These are phyloP conservation scores for Chytriomyces sp. DNA, from an alignment of 192 early-diverging fungal genomes.

Conservation along the genomic window DNA sequence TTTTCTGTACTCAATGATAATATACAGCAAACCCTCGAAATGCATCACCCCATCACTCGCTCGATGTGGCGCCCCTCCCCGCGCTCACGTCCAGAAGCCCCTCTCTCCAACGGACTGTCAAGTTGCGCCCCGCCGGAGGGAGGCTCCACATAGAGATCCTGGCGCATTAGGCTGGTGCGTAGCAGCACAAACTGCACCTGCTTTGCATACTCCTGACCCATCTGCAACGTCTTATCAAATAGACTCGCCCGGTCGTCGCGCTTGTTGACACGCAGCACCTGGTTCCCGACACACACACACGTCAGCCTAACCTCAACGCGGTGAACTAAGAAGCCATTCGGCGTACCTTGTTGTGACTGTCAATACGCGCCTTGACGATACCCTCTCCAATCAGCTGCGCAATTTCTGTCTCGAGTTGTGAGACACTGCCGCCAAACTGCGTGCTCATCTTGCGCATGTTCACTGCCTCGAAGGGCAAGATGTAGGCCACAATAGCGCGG, in stretches of 20 bases:
- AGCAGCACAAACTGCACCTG: constrained; percentile 63
- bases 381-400: constrained; percentile 70
- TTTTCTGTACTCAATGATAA: too few species aligned
- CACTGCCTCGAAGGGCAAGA: constrained; percentile 75
- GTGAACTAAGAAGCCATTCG: not conserved
- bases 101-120: too few species aligned
- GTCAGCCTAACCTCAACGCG: not conserved
- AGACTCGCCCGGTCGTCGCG: constrained; percentile 67
- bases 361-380: constrained; percentile 76
- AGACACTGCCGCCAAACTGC: constrained; percentile 60
- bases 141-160: constrained; percentile 40
- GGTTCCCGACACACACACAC: not conserved
- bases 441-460: constrained; percentile 77
- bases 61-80: too few species aligned
- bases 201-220: constrained; percentile 70
- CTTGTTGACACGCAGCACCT: constrained; percentile 72
- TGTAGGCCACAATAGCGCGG: constrained; percentile 80
- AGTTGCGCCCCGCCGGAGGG: not conserved
- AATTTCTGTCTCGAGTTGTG: constrained; percentile 69
- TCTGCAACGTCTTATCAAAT: constrained; percentile 65
- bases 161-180: constrained; percentile 59
- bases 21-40: too few species aligned
- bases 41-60: too few species aligned
- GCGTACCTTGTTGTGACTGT: constrained; percentile 83
- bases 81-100: too few species aligned